Evolutionary conservation across 306 rosid species (phyloP).

Genomic region (Citrullus colocynthis): DNA sequence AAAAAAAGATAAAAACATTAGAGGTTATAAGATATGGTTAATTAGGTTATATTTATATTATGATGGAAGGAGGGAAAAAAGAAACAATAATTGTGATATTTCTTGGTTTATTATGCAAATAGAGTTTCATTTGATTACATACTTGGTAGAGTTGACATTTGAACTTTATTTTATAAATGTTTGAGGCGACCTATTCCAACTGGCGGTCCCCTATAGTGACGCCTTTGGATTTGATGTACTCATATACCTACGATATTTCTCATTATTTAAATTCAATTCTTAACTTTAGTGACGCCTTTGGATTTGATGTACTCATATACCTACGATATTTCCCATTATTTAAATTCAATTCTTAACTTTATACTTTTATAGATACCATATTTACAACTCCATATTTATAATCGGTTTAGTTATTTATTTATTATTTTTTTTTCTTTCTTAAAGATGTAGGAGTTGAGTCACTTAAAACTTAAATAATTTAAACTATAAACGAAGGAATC

Average conservation of each 20-base stretch:
- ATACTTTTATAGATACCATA: not conserved
- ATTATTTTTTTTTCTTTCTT: no score
- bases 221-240: not conserved
- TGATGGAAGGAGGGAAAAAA: no score
- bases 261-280: not conserved
- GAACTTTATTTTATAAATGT: not conserved
- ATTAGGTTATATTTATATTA: no score
- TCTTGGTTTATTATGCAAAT: not conserved
- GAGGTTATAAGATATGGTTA: no score
- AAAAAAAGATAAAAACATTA: no score
- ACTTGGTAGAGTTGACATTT: not conserved
- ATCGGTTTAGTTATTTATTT: no score
- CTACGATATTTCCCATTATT: not conserved
- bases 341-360: not conserved
- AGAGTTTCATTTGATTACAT: not conserved
- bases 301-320: not conserved
- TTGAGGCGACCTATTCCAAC: not conserved
- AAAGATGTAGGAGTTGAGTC: no score
- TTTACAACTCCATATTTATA: no score
- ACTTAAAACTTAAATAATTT: no score
- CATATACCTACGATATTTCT: not conserved
- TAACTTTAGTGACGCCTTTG: not conserved
- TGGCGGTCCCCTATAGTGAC: not conserved
- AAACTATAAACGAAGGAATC: no score
- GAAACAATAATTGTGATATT: not conserved